phyloP scores from a whole-genome alignment of 2,329 filamentous ascomycete species.

The Fusarium sp. region DNA sequence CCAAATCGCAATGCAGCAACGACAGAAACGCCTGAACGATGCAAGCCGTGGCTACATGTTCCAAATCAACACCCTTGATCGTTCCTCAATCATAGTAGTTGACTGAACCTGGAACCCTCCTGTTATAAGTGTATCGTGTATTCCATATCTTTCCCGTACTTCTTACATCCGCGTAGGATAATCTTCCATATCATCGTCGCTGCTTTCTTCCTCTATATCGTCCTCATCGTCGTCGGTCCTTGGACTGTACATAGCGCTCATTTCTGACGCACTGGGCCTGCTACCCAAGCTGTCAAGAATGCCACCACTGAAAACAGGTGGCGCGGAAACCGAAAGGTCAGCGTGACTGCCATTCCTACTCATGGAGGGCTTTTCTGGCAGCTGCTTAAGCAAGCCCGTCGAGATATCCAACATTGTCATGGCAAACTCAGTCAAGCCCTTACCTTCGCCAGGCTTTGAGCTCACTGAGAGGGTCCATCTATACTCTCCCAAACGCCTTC shows the following conservation, averaged over 20 bases:
- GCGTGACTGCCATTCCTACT: constrained; percentile 65
- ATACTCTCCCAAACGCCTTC: constrained; percentile 86
- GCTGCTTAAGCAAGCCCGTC: constrained; percentile 74
- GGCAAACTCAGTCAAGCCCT: constrained; percentile 74
- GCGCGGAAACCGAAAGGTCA: constrained; percentile 58
- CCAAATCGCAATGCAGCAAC: constrained; percentile 44
- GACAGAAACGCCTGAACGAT: constrained; percentile 48
- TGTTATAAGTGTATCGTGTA: neutral
- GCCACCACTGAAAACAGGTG: constrained; percentile 51
- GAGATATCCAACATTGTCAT: constrained; percentile 82
- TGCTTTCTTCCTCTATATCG: constrained; percentile 59
- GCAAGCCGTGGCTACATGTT: constrained; percentile 38
- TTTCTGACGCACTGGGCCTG: constrained; percentile 59
- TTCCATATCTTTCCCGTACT: neutral
- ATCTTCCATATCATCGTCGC: constrained; percentile 69
- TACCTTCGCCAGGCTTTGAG: constrained; percentile 74
- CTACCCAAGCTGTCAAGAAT: constrained; percentile 59
- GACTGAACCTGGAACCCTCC: neutral
- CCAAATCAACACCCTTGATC: constrained; percentile 19
- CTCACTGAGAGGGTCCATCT: constrained; percentile 93
- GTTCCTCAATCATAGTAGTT: neutral
- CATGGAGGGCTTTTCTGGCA: constrained; percentile 78
- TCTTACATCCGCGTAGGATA: constrained; percentile 44
- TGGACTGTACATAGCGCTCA: constrained; percentile 65
- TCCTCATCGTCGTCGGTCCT: constrained; percentile 59